phyloP scores from a whole-genome alignment of 805 yeast genomes.

The Cyberlindnera maritima region DNA sequence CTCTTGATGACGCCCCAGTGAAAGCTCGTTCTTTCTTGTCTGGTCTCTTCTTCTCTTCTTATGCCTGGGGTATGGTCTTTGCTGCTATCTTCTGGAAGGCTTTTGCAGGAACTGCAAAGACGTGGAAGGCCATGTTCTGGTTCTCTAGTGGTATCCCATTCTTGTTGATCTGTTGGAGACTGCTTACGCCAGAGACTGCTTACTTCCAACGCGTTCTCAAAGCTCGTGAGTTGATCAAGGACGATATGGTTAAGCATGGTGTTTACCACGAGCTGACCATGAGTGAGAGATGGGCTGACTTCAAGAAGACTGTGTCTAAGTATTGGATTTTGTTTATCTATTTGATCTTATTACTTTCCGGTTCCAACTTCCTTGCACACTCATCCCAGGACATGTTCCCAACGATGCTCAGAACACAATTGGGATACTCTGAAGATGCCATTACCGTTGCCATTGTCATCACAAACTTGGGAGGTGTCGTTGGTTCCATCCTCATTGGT shows the following conservation, averaged over 20 bases:
- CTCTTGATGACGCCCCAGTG: slow-evolving; percentile 61
- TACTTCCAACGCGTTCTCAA: slow-evolving; percentile 39
- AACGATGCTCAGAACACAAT: slow-evolving; percentile 55
- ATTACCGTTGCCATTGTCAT: slow-evolving; percentile 60
- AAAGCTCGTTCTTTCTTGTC: slow-evolving; percentile 61
- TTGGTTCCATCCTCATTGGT: slow-evolving; percentile 59
- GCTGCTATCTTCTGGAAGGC: slow-evolving; percentile 67
- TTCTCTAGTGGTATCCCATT: slow-evolving; percentile 65
- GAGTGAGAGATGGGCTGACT: slow-evolving; percentile 25
- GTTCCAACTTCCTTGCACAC: slow-evolving; percentile 68
- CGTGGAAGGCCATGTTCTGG: slow-evolving; percentile 75
- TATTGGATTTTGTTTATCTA: slow-evolving; percentile 65
- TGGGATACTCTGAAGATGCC: slow-evolving; percentile 42
- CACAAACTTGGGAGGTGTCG: slow-evolving; percentile 63
- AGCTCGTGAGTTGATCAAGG: slow-evolving; percentile 26
- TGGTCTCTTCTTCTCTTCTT: slow-evolving; percentile 56
- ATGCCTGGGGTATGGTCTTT: slow-evolving; percentile 65
- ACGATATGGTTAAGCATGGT: slow-evolving; percentile 28
- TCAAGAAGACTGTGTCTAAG: slow-evolving; percentile 36
- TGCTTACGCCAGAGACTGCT: slow-evolving; percentile 57
- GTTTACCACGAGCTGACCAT: slow-evolving; percentile 25
- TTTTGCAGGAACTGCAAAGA: slow-evolving; percentile 45
- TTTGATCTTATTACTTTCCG: slow-evolving; percentile 60
- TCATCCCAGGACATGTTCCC: slow-evolving; percentile 76
- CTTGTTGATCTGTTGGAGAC: slow-evolving; percentile 55